Evolutionary conservation across 2,329 filamentous ascomycete species (phyloP), one percentile per base, ranked within the genome.

Genomic region (Xylaria sp.): DNA sequence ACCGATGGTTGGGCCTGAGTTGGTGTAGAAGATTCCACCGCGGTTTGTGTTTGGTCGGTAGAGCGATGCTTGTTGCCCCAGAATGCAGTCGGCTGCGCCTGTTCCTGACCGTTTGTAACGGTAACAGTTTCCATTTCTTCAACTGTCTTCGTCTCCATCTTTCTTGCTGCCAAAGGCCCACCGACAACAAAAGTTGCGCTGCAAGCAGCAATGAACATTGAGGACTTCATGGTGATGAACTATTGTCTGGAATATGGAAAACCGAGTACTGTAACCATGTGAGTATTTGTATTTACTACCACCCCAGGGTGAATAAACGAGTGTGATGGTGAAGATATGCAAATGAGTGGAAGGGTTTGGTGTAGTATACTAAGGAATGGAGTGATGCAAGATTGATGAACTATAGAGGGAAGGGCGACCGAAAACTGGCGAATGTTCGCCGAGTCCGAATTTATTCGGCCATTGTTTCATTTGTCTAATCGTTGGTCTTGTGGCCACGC

Each of bases 211-310:
- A 75, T 47, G 40, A 74, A 48, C 49, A 68, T 65, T 29, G 74
- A 74, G 48, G 68, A 71, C 69, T 69, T 74, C 74, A 77, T 77
- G 52, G 70, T 74, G 68, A 52, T 59, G 13, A 54, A 39, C 8
- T 52, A 22, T 50, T 18, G 38, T 4, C 22, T 41, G 16, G 18
- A 40, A 53, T 26, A 52, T 43, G 24, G 41, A 52, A 46, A 52
- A 48, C 18, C 38, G 53, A 54, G 48, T 56, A 48, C 44, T 53
- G 16, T 54, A 56, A 29, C 43, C 39, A 43, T 46, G 48, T 57
- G 38, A 59, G 59, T 50, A 44, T 17, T 44, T 43, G 19, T 34
- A 37, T 43, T 39, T 19, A 38, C 11, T 41, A 50, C 26, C 17
- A 43, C 17, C 34, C n/a, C 13, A 46, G 34, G 17, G 7, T 40